Conservation (phyloP, 2,329 filamentous ascomycete species). For the Ceratocystis colombiana region DNA sequence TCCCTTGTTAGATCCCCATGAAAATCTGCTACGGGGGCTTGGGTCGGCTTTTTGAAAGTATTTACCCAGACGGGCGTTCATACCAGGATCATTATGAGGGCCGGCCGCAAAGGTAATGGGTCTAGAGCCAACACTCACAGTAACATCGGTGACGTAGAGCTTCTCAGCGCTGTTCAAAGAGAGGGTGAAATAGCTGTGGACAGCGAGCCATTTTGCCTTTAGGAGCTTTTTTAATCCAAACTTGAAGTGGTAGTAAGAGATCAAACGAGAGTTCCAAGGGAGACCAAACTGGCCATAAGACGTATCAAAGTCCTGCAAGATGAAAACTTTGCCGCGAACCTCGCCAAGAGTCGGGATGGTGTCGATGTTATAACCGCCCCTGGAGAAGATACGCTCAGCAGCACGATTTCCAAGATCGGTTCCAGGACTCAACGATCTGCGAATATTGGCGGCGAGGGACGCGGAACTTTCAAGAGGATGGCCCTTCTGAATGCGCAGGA, state of each 20-base stretch:
- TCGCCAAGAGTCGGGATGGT: too few relatives aligned
- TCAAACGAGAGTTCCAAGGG: too few relatives aligned
- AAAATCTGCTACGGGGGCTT: background rate
- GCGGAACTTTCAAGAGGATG: accelerated
- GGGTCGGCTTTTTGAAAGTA: background rate
- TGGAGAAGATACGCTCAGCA: background rate
- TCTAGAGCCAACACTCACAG: background rate
- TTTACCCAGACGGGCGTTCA: background rate
- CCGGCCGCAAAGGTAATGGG: background rate
- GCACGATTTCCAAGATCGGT: background rate
- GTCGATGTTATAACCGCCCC: too few relatives aligned
- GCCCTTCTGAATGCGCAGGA: background rate
- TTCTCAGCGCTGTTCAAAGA: too few relatives aligned
- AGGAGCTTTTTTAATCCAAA: too few relatives aligned
- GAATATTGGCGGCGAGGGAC: accelerated
- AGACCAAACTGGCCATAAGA: too few relatives aligned
- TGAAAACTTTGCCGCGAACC: too few relatives aligned
- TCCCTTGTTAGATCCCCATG: background rate
- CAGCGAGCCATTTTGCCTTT: too few relatives aligned
- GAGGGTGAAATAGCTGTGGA: too few relatives aligned
- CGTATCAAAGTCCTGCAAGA: too few relatives aligned
- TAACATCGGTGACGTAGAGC: background rate
- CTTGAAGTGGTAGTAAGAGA: too few relatives aligned
- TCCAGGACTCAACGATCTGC: background rate
- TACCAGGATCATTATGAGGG: background rate